Evolutionary conservation across 176 grass and related monocot genomes (phyloP).

Genomic region (Tuctoria greenei): DNA sequence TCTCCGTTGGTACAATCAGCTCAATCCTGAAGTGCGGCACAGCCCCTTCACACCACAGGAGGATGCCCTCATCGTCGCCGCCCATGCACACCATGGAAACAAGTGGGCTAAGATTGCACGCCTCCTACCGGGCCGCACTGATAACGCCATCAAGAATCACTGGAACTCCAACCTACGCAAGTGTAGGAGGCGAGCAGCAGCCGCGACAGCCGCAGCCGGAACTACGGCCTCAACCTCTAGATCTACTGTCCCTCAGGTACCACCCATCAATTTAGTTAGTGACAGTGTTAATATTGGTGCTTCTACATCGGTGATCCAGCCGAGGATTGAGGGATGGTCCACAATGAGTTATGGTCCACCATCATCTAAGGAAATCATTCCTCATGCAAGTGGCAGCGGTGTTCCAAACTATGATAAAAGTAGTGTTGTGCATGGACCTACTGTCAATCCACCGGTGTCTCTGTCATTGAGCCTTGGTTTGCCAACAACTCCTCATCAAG

Average conservation of each 20-base stretch:
- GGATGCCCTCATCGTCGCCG: conserved; percentile 29
- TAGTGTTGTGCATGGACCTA: neutral
- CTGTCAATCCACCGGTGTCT: neutral
- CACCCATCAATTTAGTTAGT: no score
- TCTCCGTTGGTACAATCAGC: conserved; percentile 59
- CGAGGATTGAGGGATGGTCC: neutral
- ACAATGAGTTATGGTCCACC: neutral
- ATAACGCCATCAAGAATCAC: conserved; percentile 78
- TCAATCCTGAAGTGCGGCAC: conserved; percentile 38
- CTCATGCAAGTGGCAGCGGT: neutral
- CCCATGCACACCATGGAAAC: conserved; percentile 51
- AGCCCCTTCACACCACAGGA: conserved; percentile 41
- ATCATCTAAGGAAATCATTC: neutral
- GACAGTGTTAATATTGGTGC: neutral
- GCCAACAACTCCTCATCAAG: neutral
- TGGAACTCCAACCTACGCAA: conserved; percentile 68
- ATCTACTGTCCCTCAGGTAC: neutral
- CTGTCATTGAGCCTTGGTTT: conserved; percentile 13
- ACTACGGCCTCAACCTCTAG: neutral
- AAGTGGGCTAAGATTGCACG: conserved; percentile 78
- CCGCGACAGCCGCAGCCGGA: neutral
- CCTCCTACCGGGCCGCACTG: conserved; percentile 62
- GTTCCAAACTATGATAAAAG: neutral
- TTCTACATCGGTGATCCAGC: neutral
- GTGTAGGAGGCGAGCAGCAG: neutral